Percentiles rank a stretch among this genome's conserved stretches.
Evolutionary conservation across 1,284 basidiomycete species (phyloP).

Genomic region (Heterobasidion parviporum): DNA sequence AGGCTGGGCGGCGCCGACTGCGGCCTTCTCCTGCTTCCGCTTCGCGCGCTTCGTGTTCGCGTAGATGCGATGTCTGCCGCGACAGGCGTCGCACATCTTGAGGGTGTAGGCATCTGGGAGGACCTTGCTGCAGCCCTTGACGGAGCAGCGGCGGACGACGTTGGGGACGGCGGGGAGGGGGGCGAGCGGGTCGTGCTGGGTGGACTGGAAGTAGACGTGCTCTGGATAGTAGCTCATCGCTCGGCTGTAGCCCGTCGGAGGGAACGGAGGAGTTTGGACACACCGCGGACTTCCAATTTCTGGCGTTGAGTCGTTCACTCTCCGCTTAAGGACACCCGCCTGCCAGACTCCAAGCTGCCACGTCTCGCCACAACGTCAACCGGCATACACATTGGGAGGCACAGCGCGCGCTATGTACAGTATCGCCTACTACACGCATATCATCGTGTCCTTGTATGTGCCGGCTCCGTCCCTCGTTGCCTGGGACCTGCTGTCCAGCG

Average conservation of each 20-base stretch:
- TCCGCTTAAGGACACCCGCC: too few species aligned
- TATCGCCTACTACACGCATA: too few species aligned
- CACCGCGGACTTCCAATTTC: neutral
- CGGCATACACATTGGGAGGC: too few species aligned
- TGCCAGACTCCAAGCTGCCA: too few species aligned
- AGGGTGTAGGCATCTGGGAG: constrained; percentile 21
- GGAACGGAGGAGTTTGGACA: too few species aligned
- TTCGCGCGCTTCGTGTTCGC: constrained; percentile 43
- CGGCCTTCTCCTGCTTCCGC: constrained; percentile 43
- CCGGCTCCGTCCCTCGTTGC: too few species aligned
- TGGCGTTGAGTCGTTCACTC: too few species aligned
- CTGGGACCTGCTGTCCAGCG: too few species aligned
- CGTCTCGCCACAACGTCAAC: too few species aligned
- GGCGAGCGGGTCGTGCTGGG: neutral
- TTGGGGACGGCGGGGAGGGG: neutral
- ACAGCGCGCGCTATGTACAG: too few species aligned
- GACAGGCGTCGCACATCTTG: constrained; percentile 49
- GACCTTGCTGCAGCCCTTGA: constrained; percentile 21
- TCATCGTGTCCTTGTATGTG: too few species aligned
- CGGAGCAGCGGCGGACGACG: constrained; percentile 18
- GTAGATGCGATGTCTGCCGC: constrained; percentile 41
- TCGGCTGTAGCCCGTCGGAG: too few species aligned
- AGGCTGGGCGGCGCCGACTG: constrained; percentile 12
- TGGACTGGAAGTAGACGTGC: constrained; percentile 12
- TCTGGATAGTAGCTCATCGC: constrained; percentile 15